Conservation (phyloP, 2,329 filamentous ascomycete genomes). For the Penicillium hesseltinei region DNA sequence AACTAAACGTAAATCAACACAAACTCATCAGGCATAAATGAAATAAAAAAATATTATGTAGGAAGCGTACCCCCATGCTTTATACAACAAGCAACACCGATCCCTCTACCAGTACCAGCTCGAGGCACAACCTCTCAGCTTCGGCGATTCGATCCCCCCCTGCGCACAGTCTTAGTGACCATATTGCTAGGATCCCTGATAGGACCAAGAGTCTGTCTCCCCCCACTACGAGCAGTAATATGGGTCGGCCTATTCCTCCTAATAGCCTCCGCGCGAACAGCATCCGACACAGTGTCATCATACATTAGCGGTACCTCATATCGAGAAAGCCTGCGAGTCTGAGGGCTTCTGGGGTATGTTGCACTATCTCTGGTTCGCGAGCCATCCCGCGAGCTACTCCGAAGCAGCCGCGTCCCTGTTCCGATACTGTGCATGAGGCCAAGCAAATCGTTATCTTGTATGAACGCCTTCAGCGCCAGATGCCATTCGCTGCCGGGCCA, state of each 20-base stretch:
- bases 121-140: not conserved
- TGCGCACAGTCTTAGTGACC: not conserved
- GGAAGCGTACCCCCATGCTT: not conserved
- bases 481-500: constrained; percentile 3
- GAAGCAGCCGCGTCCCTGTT: not conserved
- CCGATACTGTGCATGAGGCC: not conserved
- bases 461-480: not conserved
- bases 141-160: not conserved
- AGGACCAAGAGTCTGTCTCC: not conserved
- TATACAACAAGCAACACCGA: not conserved
- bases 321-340: not conserved
- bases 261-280: not conserved
- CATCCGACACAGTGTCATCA: not conserved
- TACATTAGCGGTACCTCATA: not conserved
- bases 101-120: not conserved
- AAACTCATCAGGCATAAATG: not conserved
- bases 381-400: not conserved
- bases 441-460: not conserved
- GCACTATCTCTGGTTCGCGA: not conserved
- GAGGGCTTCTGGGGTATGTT: not conserved
- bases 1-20: no score
- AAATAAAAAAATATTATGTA: not conserved
- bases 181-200: not conserved
- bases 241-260: not conserved
- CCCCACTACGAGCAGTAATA: not conserved